Conservation (phyloP, 768 basidiomycete species). For the Amanita phalloides region DNA sequence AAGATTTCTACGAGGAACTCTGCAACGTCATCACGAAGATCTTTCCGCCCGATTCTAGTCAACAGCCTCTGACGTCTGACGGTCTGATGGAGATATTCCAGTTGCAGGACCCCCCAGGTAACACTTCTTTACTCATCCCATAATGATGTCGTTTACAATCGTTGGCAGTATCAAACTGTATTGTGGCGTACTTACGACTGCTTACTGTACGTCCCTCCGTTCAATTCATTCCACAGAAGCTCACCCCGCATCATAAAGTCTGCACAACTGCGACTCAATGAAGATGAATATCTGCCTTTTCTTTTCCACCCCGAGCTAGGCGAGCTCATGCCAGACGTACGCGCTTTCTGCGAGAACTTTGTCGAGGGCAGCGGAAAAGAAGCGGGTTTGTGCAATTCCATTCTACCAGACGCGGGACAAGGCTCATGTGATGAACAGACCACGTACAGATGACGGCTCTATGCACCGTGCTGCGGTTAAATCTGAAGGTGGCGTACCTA, state of each 20-base stretch:
- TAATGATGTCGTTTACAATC: background rate
- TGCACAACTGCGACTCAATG: constrained; percentile 62
- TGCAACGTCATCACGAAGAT: constrained; percentile 37
- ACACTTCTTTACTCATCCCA: background rate
- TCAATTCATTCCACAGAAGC: background rate
- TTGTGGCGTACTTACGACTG: constrained; percentile 74
- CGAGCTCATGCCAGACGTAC: constrained; percentile 35
- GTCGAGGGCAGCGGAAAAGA: constrained; percentile 74
- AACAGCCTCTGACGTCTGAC: constrained; percentile 22
- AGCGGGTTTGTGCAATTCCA: constrained; percentile 38
- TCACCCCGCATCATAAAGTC: constrained; percentile 24
- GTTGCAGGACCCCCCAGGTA: constrained; percentile 27
- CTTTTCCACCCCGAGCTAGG: constrained; percentile 67
- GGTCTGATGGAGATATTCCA: constrained; percentile 44
- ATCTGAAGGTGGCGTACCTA: constrained; percentile 71
- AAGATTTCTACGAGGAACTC: constrained; percentile 67
- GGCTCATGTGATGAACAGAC: constrained; percentile 28
- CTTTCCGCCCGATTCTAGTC: constrained; percentile 23
- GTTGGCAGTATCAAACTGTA: constrained; percentile 49
- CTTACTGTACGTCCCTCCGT: constrained; percentile 38
- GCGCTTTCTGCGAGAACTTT: constrained; percentile 63
- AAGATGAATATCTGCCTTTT: constrained; percentile 56
- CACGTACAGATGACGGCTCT: constrained; percentile 79
- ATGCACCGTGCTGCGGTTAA: constrained; percentile 51
- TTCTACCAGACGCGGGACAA: too few relatives aligned